A percentile compares a stretch with the other conserved stretches of the same genome.
Conservation (phyloP, 139 green algal species). For the Haematococcus sp. region DNA sequence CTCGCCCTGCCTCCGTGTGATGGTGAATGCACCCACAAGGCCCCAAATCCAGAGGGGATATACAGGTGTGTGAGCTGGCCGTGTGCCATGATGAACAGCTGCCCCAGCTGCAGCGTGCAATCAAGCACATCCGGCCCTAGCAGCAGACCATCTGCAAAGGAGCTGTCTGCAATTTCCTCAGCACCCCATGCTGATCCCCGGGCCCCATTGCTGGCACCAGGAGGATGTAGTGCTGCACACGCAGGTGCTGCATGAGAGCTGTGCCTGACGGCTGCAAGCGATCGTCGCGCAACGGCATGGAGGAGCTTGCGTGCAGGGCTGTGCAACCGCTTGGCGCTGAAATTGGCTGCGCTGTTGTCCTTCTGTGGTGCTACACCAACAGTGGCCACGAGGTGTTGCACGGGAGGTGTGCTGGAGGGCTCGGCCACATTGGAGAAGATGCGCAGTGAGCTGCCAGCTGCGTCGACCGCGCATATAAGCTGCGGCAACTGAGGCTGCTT, state of each 20-base stretch:
- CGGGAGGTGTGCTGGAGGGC: background rate
- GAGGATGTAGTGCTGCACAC: background rate
- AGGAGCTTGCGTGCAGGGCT: no score
- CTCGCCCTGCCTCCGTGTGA: constrained; percentile 20
- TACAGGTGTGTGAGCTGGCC: constrained; percentile 22
- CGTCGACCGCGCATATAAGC: constrained; percentile 13
- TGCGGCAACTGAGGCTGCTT: background rate
- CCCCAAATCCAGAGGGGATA: constrained; percentile 49
- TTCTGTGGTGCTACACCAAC: no score
- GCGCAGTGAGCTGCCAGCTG: background rate
- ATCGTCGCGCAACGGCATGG: no score
- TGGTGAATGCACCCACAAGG: constrained; percentile 15
- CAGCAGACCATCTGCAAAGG: constrained; percentile 17
- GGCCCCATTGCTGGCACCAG: background rate
- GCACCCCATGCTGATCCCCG: background rate
- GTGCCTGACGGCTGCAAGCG: no score
- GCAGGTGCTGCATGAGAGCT: no score
- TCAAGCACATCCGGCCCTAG: constrained; percentile 45
- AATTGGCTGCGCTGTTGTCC: no score
- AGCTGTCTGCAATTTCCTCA: background rate
- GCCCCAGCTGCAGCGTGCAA: constrained; percentile 54
- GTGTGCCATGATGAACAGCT: constrained; percentile 37
- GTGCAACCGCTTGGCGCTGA: no score
- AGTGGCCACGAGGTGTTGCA: background rate
- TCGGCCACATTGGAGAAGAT: background rate